Base-by-base conservation (phyloP, 805 yeast genomes). In the Saccharomycopsis synnaedendra region DNA sequence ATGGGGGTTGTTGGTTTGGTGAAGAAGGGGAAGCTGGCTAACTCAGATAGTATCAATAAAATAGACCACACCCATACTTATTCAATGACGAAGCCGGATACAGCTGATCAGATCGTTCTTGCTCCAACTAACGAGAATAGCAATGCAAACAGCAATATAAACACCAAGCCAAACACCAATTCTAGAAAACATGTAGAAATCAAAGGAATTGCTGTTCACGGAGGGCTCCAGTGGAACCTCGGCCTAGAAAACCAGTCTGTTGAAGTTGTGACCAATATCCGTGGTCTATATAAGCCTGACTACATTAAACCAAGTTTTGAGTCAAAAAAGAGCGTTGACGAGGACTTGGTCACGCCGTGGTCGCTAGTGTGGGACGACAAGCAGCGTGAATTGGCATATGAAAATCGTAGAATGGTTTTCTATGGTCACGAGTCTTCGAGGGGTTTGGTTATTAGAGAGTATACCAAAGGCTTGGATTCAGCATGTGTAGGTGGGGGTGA, bases 381-480 rank as follows among this genome's bases (percentile, higher is more conserved):
- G 50, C 77, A 72, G 54, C 60, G 62, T 45, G 34, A 39, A 43
- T 50, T 41, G 49, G 5, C 11, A 41, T 32, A 55, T 51, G 49
- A 51, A 47, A 40, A 50, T 48, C 5, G 52, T 58, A 31, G 48
- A 58, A 54, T 60, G 28, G 87, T 85, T 3, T 78, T 76, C 57
- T 89, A 89, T 60, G 97, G 97, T 1, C 97, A 89, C 59, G 94
- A 86, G 59, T 94, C 97, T 3, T 69, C 77, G 47, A 67, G 80
- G 47, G 96, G 96, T 1, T 71, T 88, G 44, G 77, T 74, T 47
- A 54, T 80, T 44, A 73, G 74, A 54, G 72, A 74, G 52, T 86
- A 70, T 61, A 70, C 95, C 3, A 77, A 75, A 57, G 97, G 97
- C 0, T 65, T 89, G 38, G 97, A 90, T 59, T 68, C 85, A 7